These are phyloP conservation scores for Fraxinus platypoda DNA, from an alignment of 305 asterid species.

Conservation along the genomic window DNA sequence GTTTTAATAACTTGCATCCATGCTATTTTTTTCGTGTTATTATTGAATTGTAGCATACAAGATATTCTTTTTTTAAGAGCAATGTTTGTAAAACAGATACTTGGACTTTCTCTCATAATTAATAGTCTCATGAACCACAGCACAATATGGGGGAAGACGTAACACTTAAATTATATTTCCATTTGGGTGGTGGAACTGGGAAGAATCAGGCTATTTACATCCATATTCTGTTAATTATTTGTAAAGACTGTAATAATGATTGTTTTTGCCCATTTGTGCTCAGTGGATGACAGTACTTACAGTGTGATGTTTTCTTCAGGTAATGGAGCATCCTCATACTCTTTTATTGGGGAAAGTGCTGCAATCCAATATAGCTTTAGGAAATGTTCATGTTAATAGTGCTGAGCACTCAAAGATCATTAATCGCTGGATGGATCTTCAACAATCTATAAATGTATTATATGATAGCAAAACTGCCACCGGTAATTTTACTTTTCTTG, in stretches of 20 bases:
- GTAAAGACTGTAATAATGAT: neutral
- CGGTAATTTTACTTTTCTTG: conserved; percentile 43
- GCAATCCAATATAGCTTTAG: conserved; percentile 73
- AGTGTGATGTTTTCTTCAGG: conserved; percentile 43
- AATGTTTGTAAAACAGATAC: neutral
- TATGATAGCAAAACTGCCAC: conserved; percentile 76
- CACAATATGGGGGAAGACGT: neutral
- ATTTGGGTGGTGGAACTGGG: neutral
- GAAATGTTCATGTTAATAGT: conserved; percentile 56
- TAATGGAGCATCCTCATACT: conserved; percentile 92
- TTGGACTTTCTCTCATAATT: neutral
- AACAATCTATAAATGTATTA: conserved; percentile 73
- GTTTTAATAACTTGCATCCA: neutral
- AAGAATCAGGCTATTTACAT: neutral
- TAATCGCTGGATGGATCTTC: conserved; percentile 83
- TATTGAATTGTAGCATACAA: neutral
- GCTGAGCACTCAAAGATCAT: conserved; percentile 58
- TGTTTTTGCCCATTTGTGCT: conserved; percentile 16
- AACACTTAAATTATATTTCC: neutral
- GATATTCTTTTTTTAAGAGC: neutral
- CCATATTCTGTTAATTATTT: neutral
- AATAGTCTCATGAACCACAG: neutral
- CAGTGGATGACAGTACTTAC: neutral
- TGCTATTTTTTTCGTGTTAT: neutral
- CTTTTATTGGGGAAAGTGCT: conserved; percentile 72